These are phyloP conservation scores for Pseudozyma pruni DNA, from an alignment of 1,284 basidiomycete species.

Conservation along the genomic window DNA sequence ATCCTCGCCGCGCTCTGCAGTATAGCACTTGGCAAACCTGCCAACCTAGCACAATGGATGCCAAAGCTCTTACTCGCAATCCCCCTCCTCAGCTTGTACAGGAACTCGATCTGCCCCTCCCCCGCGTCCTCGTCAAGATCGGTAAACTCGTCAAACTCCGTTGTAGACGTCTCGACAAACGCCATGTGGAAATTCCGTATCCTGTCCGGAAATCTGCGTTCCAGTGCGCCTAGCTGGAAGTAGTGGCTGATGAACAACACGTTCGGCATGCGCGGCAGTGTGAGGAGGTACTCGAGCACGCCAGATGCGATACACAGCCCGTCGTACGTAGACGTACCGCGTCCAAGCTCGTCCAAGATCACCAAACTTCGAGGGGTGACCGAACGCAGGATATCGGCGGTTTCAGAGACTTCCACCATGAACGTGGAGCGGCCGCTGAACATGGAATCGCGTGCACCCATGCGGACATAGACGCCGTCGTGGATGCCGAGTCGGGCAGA, in stretches of 20 bases:
- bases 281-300: conserved; percentile 49
- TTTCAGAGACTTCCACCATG: conserved; percentile 95
- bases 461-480: conserved; percentile 85
- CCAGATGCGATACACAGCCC: conserved; percentile 55
- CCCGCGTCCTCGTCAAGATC: not conserved
- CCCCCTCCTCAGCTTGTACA: conserved; percentile 58
- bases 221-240: conserved; percentile 44
- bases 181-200: conserved; percentile 61
- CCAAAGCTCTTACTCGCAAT: conserved; percentile 58
- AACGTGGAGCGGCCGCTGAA: conserved; percentile 87
- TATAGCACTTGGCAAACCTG: conserved; percentile 40
- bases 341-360: conserved; percentile 59
- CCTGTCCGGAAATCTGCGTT: not conserved
- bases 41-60: conserved; percentile 62
- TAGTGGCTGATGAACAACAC: conserved; percentile 64
- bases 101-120: conserved; percentile 52
- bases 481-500: conserved; percentile 79
- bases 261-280: conserved; percentile 17
- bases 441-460: conserved; percentile 86
- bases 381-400: conserved; percentile 80
- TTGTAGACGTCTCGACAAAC: conserved; percentile 20
- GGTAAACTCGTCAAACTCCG: not conserved
- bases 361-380: conserved; percentile 68
- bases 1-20: conserved; percentile 15
- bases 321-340: conserved; percentile 56